Conservation (phyloP, 441 rosid genomes). For the Jatropha podagrica region DNA sequence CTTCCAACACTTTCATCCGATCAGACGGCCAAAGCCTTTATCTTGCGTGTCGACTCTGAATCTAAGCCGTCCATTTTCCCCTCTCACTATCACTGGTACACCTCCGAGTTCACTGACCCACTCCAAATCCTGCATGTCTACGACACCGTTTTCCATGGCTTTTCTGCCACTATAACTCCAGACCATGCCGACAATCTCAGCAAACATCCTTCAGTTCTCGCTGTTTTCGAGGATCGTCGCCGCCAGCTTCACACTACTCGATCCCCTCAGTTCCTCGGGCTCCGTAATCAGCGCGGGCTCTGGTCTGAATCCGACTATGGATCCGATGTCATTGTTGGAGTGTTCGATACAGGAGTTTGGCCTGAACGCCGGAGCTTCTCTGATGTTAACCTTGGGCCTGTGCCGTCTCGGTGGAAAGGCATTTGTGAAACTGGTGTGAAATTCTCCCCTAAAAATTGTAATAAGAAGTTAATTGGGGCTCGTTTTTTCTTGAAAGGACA, state of each 20-base stretch:
- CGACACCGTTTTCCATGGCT: constrained; percentile 88
- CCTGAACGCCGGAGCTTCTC: constrained; percentile 77
- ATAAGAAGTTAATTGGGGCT: constrained; percentile 69
- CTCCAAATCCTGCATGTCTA: constrained; percentile 67
- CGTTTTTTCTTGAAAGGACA: constrained; percentile 77
- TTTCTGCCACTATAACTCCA: constrained; percentile 57
- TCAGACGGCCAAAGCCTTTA: constrained; percentile 47
- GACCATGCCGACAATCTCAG: constrained; percentile 42
- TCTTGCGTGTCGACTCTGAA: constrained; percentile 55
- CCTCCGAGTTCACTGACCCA: constrained; percentile 58
- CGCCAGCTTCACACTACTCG: constrained; percentile 76
- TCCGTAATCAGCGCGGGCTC: constrained; percentile 68
- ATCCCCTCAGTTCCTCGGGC: constrained; percentile 81
- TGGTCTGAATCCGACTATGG: constrained; percentile 85
- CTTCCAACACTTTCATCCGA: neutral
- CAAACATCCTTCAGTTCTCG: constrained; percentile 59
- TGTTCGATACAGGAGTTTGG: constrained; percentile 76
- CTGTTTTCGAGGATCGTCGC: constrained; percentile 61
- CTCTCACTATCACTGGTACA: constrained; percentile 80
- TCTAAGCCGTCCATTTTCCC: constrained; percentile 82
- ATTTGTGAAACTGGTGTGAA: constrained; percentile 49
- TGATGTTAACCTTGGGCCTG: constrained; percentile 66
- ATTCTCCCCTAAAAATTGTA: constrained; percentile 47
- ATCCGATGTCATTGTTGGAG: constrained; percentile 70
- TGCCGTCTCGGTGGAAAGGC: constrained; percentile 73